Percentiles rank a stretch among this genome's conserved stretches.
phyloP scores from a whole-genome alignment of 2,329 filamentous ascomycete genomes.

The Venturia asperata region DNA sequence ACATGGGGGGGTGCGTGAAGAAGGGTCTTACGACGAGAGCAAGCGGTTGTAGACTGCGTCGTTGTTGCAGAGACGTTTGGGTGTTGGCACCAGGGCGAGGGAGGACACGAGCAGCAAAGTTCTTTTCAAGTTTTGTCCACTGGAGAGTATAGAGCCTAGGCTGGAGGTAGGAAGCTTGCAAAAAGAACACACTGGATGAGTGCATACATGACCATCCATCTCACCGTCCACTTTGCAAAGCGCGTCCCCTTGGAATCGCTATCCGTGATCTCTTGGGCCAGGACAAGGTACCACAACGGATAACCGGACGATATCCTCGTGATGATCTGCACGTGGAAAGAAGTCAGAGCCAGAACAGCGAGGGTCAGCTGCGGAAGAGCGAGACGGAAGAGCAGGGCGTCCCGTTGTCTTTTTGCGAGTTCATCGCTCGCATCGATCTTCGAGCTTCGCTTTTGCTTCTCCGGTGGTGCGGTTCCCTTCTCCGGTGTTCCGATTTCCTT shows the following conservation, averaged over 20 bases:
- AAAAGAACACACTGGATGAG: constrained; percentile 77
- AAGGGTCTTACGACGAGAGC: no score
- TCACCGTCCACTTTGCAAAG: constrained; percentile 38
- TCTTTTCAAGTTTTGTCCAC: not conserved
- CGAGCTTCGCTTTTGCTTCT: not conserved
- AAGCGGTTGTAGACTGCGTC: no score
- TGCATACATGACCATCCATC: constrained; percentile 74
- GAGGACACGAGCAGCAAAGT: no score
- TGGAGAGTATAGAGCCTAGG: constrained; percentile 40
- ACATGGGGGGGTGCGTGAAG: no score
- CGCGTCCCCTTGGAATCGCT: not conserved
- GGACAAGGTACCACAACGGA: constrained; percentile 80
- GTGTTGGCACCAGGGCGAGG: no score
- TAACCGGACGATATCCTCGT: constrained; percentile 83
- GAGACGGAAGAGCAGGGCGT: constrained; percentile 43
- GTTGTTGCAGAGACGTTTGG: no score
- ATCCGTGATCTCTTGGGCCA: constrained; percentile 43
- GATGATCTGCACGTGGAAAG: constrained; percentile 90
- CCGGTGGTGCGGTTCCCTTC: not conserved
- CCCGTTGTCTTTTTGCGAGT: not conserved
- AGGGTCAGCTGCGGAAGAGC: constrained; percentile 68
- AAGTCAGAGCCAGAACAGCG: constrained; percentile 63
- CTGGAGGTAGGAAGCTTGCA: constrained; percentile 85
- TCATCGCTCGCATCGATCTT: constrained; percentile 9
- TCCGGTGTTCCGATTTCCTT: not conserved